phyloP scores from a whole-genome alignment of 495 filamentous ascomycete genomes.

The Penicillium ochrochloron region DNA sequence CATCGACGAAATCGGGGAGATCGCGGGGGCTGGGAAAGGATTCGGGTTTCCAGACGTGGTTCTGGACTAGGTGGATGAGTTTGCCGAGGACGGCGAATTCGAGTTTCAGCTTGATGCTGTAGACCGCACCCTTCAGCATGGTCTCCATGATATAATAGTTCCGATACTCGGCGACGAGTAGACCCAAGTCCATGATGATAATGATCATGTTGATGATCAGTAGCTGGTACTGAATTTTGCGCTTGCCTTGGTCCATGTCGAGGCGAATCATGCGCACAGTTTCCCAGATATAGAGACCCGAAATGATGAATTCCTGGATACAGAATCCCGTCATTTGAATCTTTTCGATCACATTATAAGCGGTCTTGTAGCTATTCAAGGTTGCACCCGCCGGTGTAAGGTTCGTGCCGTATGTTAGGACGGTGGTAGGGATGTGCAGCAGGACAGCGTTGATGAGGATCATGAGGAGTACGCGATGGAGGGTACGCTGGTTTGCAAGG shows the following conservation, averaged over 20 bases:
- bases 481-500: constrained; percentile 49
- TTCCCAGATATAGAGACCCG: constrained; percentile 62
- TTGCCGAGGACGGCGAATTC: constrained; percentile 66
- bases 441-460: constrained; percentile 60
- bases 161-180: constrained; percentile 61
- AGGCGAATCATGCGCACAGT: constrained; percentile 54
- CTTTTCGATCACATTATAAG: constrained; percentile 64
- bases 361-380: constrained; percentile 33
- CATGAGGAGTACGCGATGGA: constrained; percentile 60
- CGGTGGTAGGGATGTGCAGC: constrained; percentile 60
- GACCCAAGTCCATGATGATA: constrained; percentile 58
- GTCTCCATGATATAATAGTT: constrained; percentile 63
- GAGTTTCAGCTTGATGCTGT: constrained; percentile 69
- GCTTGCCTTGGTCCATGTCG: constrained; percentile 47
- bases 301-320: constrained; percentile 65
- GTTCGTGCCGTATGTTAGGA: constrained; percentile 62
- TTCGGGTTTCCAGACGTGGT: constrained; percentile 48
- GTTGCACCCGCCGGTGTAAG: constrained; percentile 29
- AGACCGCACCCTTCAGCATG: constrained; percentile 62
- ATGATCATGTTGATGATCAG: constrained; percentile 62
- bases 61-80: constrained; percentile 47
- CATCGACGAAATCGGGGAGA: constrained; percentile 52
- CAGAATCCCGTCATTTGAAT: constrained; percentile 67
- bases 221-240: constrained; percentile 62
- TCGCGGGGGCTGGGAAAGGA: constrained; percentile 35